Evolutionary conservation across 371 early-diverging fungal species (phyloP).

Genomic region (Mucor circinelloides): DNA sequence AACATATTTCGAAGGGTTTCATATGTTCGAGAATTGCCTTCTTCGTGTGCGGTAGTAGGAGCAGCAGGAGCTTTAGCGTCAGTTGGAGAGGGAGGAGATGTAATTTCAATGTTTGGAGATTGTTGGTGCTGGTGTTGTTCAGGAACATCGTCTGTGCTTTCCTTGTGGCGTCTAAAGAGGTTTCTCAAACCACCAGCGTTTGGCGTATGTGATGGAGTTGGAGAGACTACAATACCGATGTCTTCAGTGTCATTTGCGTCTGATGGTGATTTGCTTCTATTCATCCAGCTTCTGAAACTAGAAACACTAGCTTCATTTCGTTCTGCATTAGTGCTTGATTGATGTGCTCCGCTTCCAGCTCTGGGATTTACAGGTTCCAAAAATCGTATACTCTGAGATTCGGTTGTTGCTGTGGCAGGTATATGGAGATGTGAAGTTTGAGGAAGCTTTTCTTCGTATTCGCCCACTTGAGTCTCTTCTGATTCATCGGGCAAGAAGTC

Average conservation of each 20-base stretch:
- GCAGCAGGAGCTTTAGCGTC: not conserved
- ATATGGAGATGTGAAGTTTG: not conserved
- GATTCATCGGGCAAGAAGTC: slow-evolving; percentile 51
- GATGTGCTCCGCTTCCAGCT: slow-evolving; percentile 5
- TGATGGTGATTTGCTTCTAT: slow-evolving; percentile 20
- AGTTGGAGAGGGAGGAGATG: not conserved
- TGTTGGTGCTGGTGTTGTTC: not conserved
- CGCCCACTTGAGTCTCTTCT: slow-evolving; percentile 22
- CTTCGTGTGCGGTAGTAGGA: not conserved
- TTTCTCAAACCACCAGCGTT: slow-evolving; percentile 29
- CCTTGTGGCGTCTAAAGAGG: slow-evolving; percentile 33
- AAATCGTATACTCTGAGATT: slow-evolving; percentile 48
- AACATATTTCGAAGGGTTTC: slow-evolving; percentile 5
- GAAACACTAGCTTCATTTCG: slow-evolving; percentile 44
- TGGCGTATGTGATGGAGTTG: not conserved
- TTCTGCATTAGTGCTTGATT: slow-evolving; percentile 20
- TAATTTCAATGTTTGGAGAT: not conserved
- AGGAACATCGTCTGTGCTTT: not conserved
- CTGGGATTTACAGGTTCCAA: slow-evolving; percentile 53
- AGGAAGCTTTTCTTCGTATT: slow-evolving; percentile 4
- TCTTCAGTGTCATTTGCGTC: not conserved
- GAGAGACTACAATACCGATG: not conserved
- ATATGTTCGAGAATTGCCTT: not conserved
- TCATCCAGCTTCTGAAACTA: slow-evolving; percentile 38
- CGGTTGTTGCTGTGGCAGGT: slow-evolving; percentile 7